Conservation (phyloP, 2,329 filamentous ascomycete species). For the Venturia asperata region DNA sequence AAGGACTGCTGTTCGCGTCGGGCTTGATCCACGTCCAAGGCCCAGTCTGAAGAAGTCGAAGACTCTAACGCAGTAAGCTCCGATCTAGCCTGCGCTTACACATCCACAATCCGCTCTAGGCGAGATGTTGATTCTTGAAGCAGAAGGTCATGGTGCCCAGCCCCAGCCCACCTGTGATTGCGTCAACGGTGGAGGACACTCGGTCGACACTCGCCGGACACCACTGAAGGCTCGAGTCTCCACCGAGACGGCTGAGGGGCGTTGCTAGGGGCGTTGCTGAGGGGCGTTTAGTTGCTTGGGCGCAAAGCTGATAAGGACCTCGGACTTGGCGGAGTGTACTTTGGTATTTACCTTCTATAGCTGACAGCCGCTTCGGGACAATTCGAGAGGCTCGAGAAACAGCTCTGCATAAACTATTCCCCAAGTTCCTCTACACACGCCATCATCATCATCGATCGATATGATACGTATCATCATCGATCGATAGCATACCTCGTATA, state of each 20-base stretch:
- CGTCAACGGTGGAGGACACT: slow-evolving; percentile 2
- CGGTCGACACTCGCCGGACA: too few relatives aligned
- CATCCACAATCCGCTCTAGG: not conserved
- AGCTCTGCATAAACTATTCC: too few relatives aligned
- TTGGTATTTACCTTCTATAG: not conserved
- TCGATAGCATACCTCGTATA: not conserved
- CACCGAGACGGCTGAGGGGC: not conserved
- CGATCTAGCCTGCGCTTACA: not conserved
- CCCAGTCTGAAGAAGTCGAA: not conserved
- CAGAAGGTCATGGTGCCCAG: slow-evolving; percentile 8
- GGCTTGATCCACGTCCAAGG: too few relatives aligned
- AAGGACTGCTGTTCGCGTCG: not conserved
- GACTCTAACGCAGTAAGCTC: not conserved
- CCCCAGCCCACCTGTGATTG: not conserved
- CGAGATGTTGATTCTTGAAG: not conserved
- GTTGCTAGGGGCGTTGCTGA: too few relatives aligned
- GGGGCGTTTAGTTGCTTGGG: too few relatives aligned
- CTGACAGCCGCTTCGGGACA: not conserved
- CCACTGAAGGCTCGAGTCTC: too few relatives aligned
- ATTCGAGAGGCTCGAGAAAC: not conserved
- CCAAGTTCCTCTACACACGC: too few relatives aligned
- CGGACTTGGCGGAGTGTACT: too few relatives aligned
- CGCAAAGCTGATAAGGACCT: too few relatives aligned
- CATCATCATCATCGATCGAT: too few relatives aligned
- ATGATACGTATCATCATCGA: not conserved